Conservation (phyloP, 1,284 basidiomycete genomes). For the Cryptococcus sp. region DNA sequence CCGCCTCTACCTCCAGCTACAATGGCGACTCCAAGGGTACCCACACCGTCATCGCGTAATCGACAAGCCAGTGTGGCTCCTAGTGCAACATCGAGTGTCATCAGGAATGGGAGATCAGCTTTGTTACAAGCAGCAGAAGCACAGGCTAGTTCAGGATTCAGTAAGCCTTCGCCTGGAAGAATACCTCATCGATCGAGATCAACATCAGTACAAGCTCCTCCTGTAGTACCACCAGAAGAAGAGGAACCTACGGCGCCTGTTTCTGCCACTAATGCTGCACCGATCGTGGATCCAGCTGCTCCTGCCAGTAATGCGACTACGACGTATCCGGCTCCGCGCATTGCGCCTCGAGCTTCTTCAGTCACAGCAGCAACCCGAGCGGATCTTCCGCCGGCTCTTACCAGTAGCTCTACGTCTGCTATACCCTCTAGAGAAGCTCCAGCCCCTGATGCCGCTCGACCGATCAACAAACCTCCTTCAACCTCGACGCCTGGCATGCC, state of each 20-base stretch:
- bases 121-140: conserved; percentile 2
- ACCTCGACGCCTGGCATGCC: too few species aligned
- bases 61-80: not conserved
- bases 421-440: too few species aligned
- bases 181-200: conserved; percentile 1
- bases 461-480: too few species aligned
- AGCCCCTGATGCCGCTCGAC: too few species aligned
- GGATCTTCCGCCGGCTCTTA: too few species aligned
- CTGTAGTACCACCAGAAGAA: not conserved
- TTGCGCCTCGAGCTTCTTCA: too few species aligned
- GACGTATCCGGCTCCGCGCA: too few species aligned
- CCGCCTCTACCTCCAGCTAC: not conserved
- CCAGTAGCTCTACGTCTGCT: too few species aligned
- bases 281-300: not conserved
- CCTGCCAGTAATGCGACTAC: too few species aligned
- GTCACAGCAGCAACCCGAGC: too few species aligned
- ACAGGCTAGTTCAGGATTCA: not conserved
- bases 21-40: not conserved
- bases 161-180: not conserved
- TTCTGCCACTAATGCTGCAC: not conserved
- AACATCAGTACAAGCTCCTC: not conserved
- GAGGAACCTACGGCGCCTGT: not conserved
- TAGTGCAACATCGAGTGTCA: not conserved
- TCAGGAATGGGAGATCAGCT: not conserved
- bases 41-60: not conserved